A percentile compares a stretch with the other conserved stretches of the same genome.
Conservation (phyloP, 768 basidiomycete genomes). For the Ephemerocybe angulata region DNA sequence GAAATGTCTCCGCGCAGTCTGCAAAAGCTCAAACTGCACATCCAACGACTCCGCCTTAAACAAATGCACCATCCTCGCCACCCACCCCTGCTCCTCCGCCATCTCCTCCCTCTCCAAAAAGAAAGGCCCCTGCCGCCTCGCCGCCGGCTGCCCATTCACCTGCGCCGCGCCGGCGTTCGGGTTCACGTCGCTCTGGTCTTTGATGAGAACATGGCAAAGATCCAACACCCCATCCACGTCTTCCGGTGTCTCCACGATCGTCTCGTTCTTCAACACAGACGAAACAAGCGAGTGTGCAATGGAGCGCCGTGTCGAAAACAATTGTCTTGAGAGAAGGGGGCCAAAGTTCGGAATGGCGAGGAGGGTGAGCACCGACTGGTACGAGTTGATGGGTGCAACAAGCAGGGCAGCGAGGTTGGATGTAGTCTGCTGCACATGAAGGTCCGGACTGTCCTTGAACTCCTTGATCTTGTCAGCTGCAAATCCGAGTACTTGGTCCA, state of each 20-base stretch:
- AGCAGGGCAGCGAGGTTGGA: constrained; percentile 89
- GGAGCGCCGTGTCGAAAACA: constrained; percentile 85
- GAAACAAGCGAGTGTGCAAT: constrained; percentile 95
- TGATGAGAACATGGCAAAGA: constrained; percentile 87
- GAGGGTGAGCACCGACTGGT: constrained; percentile 94
- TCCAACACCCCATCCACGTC: constrained; percentile 94
- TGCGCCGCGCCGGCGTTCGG: constrained; percentile 25
- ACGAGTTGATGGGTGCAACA: constrained; percentile 92
- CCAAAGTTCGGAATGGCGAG: constrained; percentile 91
- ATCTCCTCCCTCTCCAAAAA: constrained; percentile 79
- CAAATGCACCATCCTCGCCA: constrained; percentile 95
- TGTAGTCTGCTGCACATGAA: constrained; percentile 84
- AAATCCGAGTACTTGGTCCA: constrained; percentile 92
- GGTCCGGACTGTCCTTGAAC: constrained; percentile 80
- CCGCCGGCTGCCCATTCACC: constrained; percentile 26
- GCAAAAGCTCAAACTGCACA: constrained; percentile 91
- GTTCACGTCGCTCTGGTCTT: constrained; percentile 67
- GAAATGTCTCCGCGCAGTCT: constrained; percentile 87
- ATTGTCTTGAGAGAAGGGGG: constrained; percentile 77
- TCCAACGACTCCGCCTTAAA: constrained; percentile 85
- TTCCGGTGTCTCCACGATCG: constrained; percentile 87
- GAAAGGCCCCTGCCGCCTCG: constrained; percentile 57
- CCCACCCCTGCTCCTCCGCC: constrained; percentile 99
- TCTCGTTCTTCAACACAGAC: constrained; percentile 94
- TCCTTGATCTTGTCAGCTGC: constrained; percentile 84